These are phyloP conservation scores for Ceratobasidium papillatum DNA, from an alignment of 1,284 basidiomycete species.

Conservation along the genomic window DNA sequence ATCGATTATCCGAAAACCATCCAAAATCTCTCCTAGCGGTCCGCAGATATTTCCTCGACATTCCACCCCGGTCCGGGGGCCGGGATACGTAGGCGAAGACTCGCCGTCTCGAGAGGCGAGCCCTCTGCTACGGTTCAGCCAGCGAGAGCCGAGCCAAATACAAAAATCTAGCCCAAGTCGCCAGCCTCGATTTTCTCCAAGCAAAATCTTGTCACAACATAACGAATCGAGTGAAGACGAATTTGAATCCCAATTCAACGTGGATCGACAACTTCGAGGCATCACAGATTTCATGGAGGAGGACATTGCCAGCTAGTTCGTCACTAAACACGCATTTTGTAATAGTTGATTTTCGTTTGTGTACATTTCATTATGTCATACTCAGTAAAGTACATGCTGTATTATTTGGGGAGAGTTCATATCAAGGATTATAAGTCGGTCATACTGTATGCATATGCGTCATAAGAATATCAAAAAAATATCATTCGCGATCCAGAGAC, in stretches of 20 bases:
- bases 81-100: not conserved
- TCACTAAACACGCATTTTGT: not conserved
- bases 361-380: not conserved
- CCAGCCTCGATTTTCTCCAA: constrained; percentile 5
- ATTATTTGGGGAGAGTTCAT: not conserved
- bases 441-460: not conserved
- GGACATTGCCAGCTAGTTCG: constrained; percentile 11
- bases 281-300: constrained; percentile 23
- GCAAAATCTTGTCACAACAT: not conserved
- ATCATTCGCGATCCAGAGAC: constrained; percentile 5
- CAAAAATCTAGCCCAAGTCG: not conserved
- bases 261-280: constrained; percentile 6
- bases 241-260: constrained; percentile 14
- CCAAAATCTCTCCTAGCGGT: not conserved
- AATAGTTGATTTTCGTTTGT: not conserved
- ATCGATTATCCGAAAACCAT: not conserved
- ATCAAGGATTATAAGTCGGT: not conserved
- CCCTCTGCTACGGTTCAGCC: constrained; percentile 14
- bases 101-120: not conserved
- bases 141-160: not conserved
- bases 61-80: not conserved
- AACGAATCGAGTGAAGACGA: constrained; percentile 2
- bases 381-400: not conserved
- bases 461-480: not conserved
- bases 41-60: not conserved